phyloP scores from a whole-genome alignment of 73 alveolate species.

The Durusdinium trenchii region DNA sequence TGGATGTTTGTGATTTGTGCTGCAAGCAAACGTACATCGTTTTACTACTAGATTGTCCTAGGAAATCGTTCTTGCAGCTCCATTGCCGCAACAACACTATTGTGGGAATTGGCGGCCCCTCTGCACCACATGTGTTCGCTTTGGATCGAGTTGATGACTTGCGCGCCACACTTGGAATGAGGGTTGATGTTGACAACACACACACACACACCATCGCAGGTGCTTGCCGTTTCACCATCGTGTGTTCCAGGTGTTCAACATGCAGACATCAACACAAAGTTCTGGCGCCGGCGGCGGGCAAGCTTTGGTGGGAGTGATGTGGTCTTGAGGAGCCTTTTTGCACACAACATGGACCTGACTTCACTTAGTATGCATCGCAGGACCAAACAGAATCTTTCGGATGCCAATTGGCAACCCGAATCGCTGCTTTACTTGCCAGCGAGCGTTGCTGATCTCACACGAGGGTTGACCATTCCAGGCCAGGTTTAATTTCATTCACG shows the following conservation, averaged over 20 bases:
- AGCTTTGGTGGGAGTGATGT: background rate
- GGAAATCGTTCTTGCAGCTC: background rate
- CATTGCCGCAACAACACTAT: background rate
- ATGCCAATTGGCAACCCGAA: background rate
- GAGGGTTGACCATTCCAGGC: background rate
- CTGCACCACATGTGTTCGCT: background rate
- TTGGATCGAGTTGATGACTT: background rate
- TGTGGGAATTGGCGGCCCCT: background rate
- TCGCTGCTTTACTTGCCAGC: background rate
- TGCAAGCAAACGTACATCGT: background rate
- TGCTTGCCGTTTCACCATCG: background rate
- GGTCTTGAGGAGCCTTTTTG: background rate
- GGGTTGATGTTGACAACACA: no score
- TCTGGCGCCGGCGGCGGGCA: slow-evolving; percentile 25
- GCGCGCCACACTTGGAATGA: background rate
- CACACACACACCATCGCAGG: background rate
- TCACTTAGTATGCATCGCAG: background rate
- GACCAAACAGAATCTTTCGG: background rate
- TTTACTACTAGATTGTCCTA: background rate
- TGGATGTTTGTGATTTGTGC: no score
- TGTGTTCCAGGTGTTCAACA: background rate
- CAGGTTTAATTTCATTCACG: no score
- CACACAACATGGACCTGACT: no score
- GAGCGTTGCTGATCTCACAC: background rate
- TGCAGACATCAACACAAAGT: background rate